Base-by-base conservation (phyloP, 352 stramenopile genomes). In the Phytophthora ramorum region DNA sequence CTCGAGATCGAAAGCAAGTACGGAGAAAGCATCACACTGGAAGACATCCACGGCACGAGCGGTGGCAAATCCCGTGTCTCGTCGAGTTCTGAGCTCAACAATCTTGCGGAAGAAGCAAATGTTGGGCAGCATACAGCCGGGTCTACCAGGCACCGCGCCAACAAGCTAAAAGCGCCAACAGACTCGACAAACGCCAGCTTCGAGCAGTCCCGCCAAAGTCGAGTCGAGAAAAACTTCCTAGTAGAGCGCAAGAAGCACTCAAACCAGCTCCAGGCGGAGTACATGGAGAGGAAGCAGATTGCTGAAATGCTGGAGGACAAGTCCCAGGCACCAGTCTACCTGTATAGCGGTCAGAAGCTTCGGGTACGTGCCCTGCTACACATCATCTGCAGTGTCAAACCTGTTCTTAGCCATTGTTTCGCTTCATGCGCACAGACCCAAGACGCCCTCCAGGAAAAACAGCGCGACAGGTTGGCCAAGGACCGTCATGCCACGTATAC, bases 1-100 rank as follows among this genome's bases (percentile, higher is more conserved):
- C 67, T 94, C 4, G 80, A 97, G 53, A 73, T 98, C 20, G 91
- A 97, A 62, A 92, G 85, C 69, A 96, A 97, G 63, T 98, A 98
- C 58, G 92, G 92, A 51, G 90, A 97, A 69, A 95, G 86, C 57
- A 92, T 98, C 49, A 93, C 84, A 28, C 62, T 96, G 2, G 80
- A 92, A 63, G 92, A 98, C 67, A 96, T 97, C 46, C 78, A 95
- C 52, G 91, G 72, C 3, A 35, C 16, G 17, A 55, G 40, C 13
- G 51, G 35, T 45, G 47, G 6, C 0, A 69, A 59, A 34, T 48
- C 53, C 43, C 59, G 20, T 37, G 35, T 26, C 10, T 47, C 38
- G 2, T 58, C 53, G 1, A 60, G 59, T 35, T 59, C 24, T 12
- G 53, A 75, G 34, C 20, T 26, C n/a, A 63, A 52, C 13, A 58